Evolutionary conservation across 1,284 basidiomycete species (phyloP).

Genomic region (Mycena sp.): DNA sequence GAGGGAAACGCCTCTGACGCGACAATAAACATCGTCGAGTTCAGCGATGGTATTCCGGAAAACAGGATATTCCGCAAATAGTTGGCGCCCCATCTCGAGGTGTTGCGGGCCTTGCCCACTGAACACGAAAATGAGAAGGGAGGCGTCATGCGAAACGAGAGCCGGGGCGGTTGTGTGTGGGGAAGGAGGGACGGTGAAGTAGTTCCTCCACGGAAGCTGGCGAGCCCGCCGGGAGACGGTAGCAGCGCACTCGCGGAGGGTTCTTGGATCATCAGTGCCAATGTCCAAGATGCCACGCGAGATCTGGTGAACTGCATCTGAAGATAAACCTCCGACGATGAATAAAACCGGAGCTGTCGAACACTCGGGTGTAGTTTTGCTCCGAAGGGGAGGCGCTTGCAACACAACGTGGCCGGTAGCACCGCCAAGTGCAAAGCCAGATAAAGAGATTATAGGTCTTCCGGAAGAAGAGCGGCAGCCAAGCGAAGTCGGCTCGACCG

Average conservation of each 20-base stretch:
- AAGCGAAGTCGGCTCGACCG: slow-evolving; percentile 33
- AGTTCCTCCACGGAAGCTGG: slow-evolving; percentile 14
- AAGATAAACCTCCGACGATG: slow-evolving; percentile 47
- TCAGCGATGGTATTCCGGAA: slow-evolving; percentile 48
- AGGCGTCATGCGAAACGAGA: slow-evolving; percentile 34
- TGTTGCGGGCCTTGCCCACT: slow-evolving; percentile 54
- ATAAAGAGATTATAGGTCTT: slow-evolving; percentile 47
- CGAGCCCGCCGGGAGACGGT: neutral
- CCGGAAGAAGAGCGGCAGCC: slow-evolving; percentile 17
- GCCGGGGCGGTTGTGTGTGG: slow-evolving; percentile 28
- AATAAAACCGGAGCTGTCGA: slow-evolving; percentile 34
- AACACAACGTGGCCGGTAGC: slow-evolving; percentile 51
- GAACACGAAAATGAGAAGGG: slow-evolving; percentile 50
- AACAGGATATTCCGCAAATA: slow-evolving; percentile 44
- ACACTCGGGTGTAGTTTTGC: neutral
- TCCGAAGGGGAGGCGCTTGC: slow-evolving; percentile 41
- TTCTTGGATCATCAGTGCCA: neutral
- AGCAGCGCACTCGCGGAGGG: neutral
- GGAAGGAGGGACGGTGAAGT: neutral
- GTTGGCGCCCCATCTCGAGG: slow-evolving; percentile 50
- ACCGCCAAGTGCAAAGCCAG: slow-evolving; percentile 55
- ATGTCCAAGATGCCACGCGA: neutral
- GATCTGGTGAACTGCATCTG: slow-evolving; percentile 22
- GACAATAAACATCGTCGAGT: slow-evolving; percentile 45
- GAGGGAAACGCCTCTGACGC: slow-evolving; percentile 45